Base-by-base conservation (phyloP, 2,329 filamentous ascomycete genomes). In the Neospermospora avenae region DNA sequence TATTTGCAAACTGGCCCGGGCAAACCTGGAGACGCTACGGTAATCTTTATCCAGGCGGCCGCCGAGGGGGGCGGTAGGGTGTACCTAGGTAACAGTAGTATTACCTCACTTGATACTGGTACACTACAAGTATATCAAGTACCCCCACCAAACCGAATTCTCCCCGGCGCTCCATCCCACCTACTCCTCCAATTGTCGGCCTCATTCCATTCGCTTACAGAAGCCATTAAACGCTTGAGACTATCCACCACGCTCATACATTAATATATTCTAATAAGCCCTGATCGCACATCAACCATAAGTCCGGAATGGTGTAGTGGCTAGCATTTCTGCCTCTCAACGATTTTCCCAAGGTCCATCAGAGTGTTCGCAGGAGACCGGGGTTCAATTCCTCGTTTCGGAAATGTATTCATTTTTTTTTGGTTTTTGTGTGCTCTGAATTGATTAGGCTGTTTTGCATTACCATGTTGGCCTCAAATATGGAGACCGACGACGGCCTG, bases 251-350 rank as follows among this genome's bases (percentile, higher is more conserved):
- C 45, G 18, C 24, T 20, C 46, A 49, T 28, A 49, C 46, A 49
- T 34, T 34, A 3, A 49, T 14, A 16, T 24, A 6, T 14, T 4
- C 1, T 22, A 18, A 51, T 51, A 51, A 24, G 28, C 3, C n/a
- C 10, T 42, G 1, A 13, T 5, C 14, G 1, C 2, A n/a, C 31
- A 24, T 25, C 7, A 55, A 22, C 31, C 7, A 16, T 16, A 28
- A 28, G 37, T 57, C 55, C 55, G 55, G 55, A 48, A 57, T 57
- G 55, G 55, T 57, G 55, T 57, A 57, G 55, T 57, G 55, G 55
- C 44, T 57, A 57, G 55, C 55, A 57, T 57, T 57, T 57, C 55
- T 57, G 55, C 55, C 55, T 57, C 55, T 57, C 55, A 57, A 25
- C 18, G 18, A 18, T 28, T 56, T 8, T 37, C 34, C 8, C 25